Evolutionary conservation across 208 protist species (phyloP).

Genomic region (Acanthamoeba healyi): DNA sequence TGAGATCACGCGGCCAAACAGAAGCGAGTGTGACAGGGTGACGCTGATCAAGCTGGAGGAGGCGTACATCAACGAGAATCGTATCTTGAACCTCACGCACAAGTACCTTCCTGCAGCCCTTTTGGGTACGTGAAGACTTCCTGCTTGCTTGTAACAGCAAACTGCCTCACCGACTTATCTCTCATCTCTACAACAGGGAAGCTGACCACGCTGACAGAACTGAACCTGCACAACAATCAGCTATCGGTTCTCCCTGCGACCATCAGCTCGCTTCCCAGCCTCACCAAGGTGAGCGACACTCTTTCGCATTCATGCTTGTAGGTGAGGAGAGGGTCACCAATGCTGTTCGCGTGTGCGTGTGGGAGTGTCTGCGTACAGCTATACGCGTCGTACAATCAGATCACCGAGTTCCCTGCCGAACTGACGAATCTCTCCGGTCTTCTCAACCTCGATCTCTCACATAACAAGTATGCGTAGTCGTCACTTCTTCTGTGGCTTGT

Average conservation of each 20-base stretch:
- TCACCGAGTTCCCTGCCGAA: slow-evolving; percentile 51
- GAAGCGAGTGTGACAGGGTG: background rate
- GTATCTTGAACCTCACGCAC: slow-evolving; percentile 41
- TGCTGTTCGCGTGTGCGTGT: too few species aligned
- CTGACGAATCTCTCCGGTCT: background rate
- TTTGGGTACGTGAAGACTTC: background rate
- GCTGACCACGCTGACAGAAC: background rate
- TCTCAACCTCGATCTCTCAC: background rate
- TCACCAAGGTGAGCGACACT: slow-evolving; percentile 4
- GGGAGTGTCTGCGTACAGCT: background rate
- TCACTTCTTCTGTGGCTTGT: background rate
- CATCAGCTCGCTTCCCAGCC: background rate
- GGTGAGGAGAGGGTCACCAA: too few species aligned
- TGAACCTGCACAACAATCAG: slow-evolving; percentile 64
- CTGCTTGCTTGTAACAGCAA: too few species aligned
- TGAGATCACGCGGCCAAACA: background rate
- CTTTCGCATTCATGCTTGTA: background rate
- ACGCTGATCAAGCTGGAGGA: background rate
- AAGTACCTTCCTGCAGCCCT: background rate
- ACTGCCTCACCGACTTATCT: background rate
- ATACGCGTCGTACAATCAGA: slow-evolving; percentile 13
- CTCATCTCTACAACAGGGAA: background rate
- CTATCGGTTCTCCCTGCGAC: background rate
- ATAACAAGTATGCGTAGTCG: background rate
- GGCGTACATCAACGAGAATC: slow-evolving; percentile 21